Evolutionary conservation across 1,284 basidiomycete species (phyloP), one percentile per base, ranked within the genome.

Genomic region (Porogramme epimiltina): DNA sequence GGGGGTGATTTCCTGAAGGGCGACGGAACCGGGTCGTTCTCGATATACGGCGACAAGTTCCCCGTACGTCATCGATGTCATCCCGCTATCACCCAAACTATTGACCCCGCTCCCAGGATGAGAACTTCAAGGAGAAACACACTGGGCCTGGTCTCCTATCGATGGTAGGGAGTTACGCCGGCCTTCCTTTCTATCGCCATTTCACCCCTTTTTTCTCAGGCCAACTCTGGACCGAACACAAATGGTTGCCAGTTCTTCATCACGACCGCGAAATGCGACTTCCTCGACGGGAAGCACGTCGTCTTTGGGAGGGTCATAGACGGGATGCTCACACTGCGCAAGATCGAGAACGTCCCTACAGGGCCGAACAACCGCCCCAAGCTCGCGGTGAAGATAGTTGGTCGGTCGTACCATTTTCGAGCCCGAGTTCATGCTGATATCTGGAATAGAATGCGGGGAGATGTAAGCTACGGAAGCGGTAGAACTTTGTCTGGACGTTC

Each of bases 241-340:
- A 97, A 98, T 64, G 95, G 95, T 2, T 96, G 91, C 69, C 93
- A 93, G 85, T 99, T 99, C 78, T 99, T 99, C 78, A 89, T 99
- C 65, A 99, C 96, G 0, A 94, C 92, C 0, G 93, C 88, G 15
- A 89, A 91, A 53, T 95, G 94, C 57, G 91, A 94, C 60, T 99
- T 98, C 74, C 92, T 51, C 84, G 90, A 95, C 66, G 83, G 81
- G 42, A 96, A 96, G 72, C 93, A 95, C 72, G 91, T 94, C 60
- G 82, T 94, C 37, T 95, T 93, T 61, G 93, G 93, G 56, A 87
- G 92, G 69, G 93, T 95, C 49, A 80, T 89, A 68, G 80, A 83
- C 62, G 92, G 91, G 20, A 89, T 95, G 84, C 80, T 95, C 54
- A 94, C 91, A 1, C 78, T 98, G 46, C 81, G 95, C 57, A 98